Base-by-base conservation (phyloP, 2,329 filamentous ascomycete genomes). In the Microsporum canis region DNA sequence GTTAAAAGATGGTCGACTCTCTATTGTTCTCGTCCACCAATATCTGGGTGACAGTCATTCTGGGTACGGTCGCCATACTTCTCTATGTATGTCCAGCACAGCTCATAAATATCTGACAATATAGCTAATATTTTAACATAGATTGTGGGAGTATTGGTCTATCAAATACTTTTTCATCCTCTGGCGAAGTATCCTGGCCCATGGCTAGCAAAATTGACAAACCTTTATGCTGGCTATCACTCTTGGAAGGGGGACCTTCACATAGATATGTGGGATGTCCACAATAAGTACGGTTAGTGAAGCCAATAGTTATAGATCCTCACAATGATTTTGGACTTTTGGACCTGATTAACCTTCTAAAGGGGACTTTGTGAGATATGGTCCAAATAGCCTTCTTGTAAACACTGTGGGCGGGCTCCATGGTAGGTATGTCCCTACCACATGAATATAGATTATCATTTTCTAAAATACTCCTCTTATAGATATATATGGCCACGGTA, bases 391-490 rank as follows among this genome's bases (percentile, higher is more conserved):
- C 14, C 38, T 39, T 14, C 38, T 39, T 3, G 38, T 39, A 39
- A 39, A 39, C 38, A 39, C 38, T 3, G 38, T 39, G 38, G 38
- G 14, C 17, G 63, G 63, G 60, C 29, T 76, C 78, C 17, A 72
- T 84, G 58, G 87, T 92, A n/a, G 87, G 89, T 34, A 88, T 87
- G 65, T 88, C 87, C 0, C 89, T 89, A 53, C 89, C 38, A 90
- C 72, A 84, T 83, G 5, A 12, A 39, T 39, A 14, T 14, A 5
- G 63, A 76, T 95, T 47, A 89, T 86, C 0, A 84, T 95, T 76
- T 91, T 94, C 78, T 85, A 84, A 60, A 81, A 81, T 63, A 80
- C 80, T 6, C 86, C 87, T 0, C 77, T 89, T 61, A 83, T 84
- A 70, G 80, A 84, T 17, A 85, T 88, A 63, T 63, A 66, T 51